A percentile compares a stretch with the other conserved stretches of the same genome.
Evolutionary conservation across 2,329 filamentous ascomycete genomes (phyloP).

Genomic region (Chaetomiaceae sp.): DNA sequence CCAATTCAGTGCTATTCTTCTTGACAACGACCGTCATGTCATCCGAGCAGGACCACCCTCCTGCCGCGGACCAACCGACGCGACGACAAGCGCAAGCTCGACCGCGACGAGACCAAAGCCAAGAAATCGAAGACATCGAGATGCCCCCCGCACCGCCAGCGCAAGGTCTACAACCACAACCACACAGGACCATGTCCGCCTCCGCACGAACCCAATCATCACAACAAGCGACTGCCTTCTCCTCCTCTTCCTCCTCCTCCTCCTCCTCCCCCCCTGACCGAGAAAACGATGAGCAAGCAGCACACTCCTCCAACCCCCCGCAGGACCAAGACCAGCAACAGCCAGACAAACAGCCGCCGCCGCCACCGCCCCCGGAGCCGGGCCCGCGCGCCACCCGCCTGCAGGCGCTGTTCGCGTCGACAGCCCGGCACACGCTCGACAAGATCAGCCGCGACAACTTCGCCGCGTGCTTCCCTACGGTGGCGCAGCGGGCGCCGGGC

Average conservation of each 20-base stretch:
- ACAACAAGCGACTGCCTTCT: not conserved
- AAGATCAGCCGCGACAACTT: conserved; percentile 53
- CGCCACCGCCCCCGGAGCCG: conserved; percentile 41
- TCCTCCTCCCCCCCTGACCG: not conserved
- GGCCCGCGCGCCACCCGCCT: conserved; percentile 53
- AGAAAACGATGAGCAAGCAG: not conserved
- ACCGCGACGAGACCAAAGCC: not conserved
- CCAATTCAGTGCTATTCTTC: not conserved
- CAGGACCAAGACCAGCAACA: conserved; percentile 6
- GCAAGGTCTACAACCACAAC: not conserved
- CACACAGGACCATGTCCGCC: not conserved
- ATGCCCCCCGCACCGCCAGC: conserved; percentile 6
- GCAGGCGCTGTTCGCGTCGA: conserved; percentile 46
- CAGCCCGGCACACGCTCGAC: conserved; percentile 47
- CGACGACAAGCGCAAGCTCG: not conserved
- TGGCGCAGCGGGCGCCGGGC: conserved; percentile 45
- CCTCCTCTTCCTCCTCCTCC: not conserved
- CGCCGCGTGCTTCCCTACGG: conserved; percentile 55
- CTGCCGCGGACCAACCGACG: not conserved
- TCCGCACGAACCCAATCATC: not conserved
- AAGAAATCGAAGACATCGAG: conserved; percentile 6
- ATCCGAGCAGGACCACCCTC: conserved; percentile 2
- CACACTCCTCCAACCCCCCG: not conserved
- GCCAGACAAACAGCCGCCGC: conserved; percentile 21
- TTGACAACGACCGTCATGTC: conserved; percentile 2